These are phyloP conservation scores for Termitomyces sp. DNA, from an alignment of 768 basidiomycete species.

Conservation along the genomic window DNA sequence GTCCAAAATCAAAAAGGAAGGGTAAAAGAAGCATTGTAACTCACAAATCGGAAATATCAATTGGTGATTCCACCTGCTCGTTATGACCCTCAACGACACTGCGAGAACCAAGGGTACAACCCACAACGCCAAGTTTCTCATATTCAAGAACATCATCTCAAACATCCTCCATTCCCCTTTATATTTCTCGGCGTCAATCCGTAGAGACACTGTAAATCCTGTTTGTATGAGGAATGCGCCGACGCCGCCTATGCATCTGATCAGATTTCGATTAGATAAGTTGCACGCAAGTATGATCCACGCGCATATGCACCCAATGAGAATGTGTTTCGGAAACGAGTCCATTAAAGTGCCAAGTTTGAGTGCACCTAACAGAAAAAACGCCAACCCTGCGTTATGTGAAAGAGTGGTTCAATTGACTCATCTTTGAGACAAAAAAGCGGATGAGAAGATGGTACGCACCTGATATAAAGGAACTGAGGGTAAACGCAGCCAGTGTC, in stretches of 20 bases:
- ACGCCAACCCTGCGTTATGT: constrained; percentile 52
- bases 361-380: constrained; percentile 79
- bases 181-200: constrained; percentile 73
- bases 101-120: constrained; percentile 73
- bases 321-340: constrained; percentile 98
- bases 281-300: too few species aligned
- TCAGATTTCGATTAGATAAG: background rate
- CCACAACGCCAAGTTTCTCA: constrained; percentile 72
- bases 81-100: constrained; percentile 73
- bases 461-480: constrained; percentile 90
- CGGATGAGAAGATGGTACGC: constrained; percentile 12
- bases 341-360: constrained; percentile 83
- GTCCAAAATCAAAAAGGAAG: background rate
- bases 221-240: constrained; percentile 90
- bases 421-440: background rate
- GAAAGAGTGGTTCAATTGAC: background rate
- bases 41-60: constrained; percentile 85
- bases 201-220: constrained; percentile 81
- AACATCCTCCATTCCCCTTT: constrained; percentile 50
- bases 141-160: constrained; percentile 60
- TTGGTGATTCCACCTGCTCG: constrained; percentile 77
- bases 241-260: constrained; percentile 88
- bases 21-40: constrained; percentile 20
- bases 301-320: constrained; percentile 59
- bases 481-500: constrained; percentile 82